A percentile compares a stretch with the other conserved stretches of the same genome.
Conservation (phyloP, 2,329 filamentous ascomycete species). For the Ophiobolus disseminans region DNA sequence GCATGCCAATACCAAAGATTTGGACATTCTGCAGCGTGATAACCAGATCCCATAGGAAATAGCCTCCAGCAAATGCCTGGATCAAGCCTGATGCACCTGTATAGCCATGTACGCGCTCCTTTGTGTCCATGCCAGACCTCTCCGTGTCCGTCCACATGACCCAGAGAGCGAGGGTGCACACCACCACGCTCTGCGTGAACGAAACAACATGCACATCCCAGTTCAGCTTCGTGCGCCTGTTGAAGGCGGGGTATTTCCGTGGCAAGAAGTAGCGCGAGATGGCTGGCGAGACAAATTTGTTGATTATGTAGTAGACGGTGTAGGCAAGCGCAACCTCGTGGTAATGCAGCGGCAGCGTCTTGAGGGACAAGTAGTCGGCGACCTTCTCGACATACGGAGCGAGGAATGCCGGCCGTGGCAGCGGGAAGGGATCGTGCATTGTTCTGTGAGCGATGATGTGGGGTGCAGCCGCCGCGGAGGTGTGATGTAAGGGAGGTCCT, state of each 20-base stretch:
- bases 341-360: slow-evolving; percentile 75
- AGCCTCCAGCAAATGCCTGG: slow-evolving; percentile 78
- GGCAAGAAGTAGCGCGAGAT: slow-evolving; percentile 70
- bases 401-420: slow-evolving; percentile 65
- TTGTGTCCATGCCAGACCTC: slow-evolving; percentile 68
- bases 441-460: slow-evolving; percentile 25
- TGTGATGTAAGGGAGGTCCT: slow-evolving; percentile 13
- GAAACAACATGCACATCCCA: slow-evolving; percentile 89
- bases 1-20: slow-evolving; percentile 77
- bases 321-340: slow-evolving; percentile 76
- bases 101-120: slow-evolving; percentile 79
- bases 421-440: slow-evolving; percentile 77
- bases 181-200: slow-evolving; percentile 76
- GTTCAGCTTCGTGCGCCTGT: slow-evolving; percentile 71
- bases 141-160: slow-evolving; percentile 72
- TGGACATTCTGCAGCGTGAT: slow-evolving; percentile 72
- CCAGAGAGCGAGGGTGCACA: slow-evolving; percentile 77
- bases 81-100: slow-evolving; percentile 74
- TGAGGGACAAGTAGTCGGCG: slow-evolving; percentile 67
- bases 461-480: slow-evolving; percentile 12
- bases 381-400: slow-evolving; percentile 66
- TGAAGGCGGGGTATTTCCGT: slow-evolving; percentile 67
- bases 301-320: slow-evolving; percentile 72
- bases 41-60: slow-evolving; percentile 83
- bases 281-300: slow-evolving; percentile 70